phyloP scores from a whole-genome alignment of 306 rosid species.

The Cicer judaicum region DNA sequence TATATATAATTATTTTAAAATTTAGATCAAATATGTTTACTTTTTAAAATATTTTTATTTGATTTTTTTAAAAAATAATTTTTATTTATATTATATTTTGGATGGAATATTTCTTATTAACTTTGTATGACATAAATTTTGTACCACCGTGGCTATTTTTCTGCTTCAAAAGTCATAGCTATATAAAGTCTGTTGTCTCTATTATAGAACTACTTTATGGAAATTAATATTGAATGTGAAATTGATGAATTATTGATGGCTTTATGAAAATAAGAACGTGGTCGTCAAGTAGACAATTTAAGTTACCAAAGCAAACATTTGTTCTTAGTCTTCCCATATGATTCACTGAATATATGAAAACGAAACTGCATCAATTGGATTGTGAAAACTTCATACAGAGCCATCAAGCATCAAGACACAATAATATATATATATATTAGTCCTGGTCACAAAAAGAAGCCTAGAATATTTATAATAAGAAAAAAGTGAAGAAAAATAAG shows the following conservation, averaged over 20 bases:
- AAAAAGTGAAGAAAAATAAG: background rate
- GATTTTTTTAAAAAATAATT: too few relatives aligned
- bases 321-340: background rate
- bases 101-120: too few relatives aligned
- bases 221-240: background rate
- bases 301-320: constrained; percentile 31
- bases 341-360: background rate
- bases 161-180: too few relatives aligned
- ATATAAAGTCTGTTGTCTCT: background rate
- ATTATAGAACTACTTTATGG: background rate
- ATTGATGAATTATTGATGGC: background rate
- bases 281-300: background rate
- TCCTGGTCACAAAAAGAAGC: background rate
- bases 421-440: background rate
- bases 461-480: background rate
- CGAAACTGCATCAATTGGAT: background rate
- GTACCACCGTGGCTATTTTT: background rate
- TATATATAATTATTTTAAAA: too few relatives aligned
- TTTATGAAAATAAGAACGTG: background rate
- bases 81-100: too few relatives aligned
- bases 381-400: background rate
- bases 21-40: too few relatives aligned
- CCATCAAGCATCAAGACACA: background rate
- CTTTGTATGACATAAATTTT: background rate
- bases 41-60: too few relatives aligned